A percentile compares a stretch with the other conserved stretches of the same genome.
Conservation (phyloP, 345 rosid species). For the Aegle marmelos region DNA sequence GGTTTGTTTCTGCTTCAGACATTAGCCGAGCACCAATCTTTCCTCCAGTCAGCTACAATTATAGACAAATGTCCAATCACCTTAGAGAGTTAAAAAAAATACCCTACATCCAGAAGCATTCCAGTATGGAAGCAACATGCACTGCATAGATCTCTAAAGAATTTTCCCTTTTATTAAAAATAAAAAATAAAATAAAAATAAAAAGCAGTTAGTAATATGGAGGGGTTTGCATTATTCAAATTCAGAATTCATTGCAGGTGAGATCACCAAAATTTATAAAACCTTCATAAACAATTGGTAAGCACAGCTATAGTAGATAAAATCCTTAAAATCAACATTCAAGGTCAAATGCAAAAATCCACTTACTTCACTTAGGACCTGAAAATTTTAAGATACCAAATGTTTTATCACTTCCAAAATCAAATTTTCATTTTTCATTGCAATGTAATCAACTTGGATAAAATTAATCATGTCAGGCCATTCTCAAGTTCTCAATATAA, state of each 20-base stretch:
- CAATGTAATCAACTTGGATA: background rate
- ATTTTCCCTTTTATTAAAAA: background rate
- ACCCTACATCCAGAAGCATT: background rate
- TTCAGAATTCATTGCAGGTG: background rate
- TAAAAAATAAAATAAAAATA: background rate
- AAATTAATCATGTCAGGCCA: background rate
- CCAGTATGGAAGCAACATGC: background rate
- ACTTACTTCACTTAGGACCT: background rate
- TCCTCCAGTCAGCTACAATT: conserved; percentile 82
- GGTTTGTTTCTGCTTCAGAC: conserved; percentile 98
- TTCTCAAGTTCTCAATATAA: background rate
- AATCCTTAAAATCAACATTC: background rate
- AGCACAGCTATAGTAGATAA: background rate
- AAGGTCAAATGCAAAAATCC: background rate
- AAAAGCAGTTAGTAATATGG: background rate
- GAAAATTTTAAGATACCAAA: background rate
- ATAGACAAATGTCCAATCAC: conserved; percentile 19
- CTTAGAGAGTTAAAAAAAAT: background rate
- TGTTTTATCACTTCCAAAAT: background rate
- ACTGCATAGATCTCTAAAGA: background rate
- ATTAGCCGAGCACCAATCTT: conserved; percentile 81
- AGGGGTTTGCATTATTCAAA: background rate
- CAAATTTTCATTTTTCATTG: background rate
- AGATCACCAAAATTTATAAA: background rate
- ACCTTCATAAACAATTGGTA: background rate